A percentile compares a stretch with the other conserved stretches of the same genome.
These are phyloP conservation scores for Fraxinus velutina DNA, from an alignment of 305 asterid genomes.

Conservation along the genomic window DNA sequence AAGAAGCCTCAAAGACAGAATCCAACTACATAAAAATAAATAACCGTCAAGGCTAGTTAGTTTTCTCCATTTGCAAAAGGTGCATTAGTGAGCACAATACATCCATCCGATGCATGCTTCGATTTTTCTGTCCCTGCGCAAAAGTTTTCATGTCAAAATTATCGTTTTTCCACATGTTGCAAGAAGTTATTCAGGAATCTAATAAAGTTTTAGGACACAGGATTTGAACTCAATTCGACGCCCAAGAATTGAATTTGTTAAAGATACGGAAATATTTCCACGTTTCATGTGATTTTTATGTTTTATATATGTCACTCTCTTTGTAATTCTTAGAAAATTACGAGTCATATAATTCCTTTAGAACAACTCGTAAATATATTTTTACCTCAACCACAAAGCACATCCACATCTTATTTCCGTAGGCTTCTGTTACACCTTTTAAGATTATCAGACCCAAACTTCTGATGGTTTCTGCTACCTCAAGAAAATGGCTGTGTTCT, in stretches of 20 bases:
- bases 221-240: background rate
- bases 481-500: conserved; percentile 72
- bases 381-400: conserved; percentile 93
- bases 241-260: background rate
- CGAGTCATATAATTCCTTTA: background rate
- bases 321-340: background rate
- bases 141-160: background rate
- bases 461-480: conserved; percentile 75
- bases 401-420: conserved; percentile 67
- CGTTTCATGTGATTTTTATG: background rate
- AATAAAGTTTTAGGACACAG: background rate
- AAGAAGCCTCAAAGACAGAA: background rate
- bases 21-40: background rate
- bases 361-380: background rate
- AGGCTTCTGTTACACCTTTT: conserved; percentile 76
- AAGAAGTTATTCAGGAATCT: background rate
- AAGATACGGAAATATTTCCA: background rate
- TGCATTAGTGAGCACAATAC: conserved; percentile 86
- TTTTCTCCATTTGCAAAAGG: conserved; percentile 58
- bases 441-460: conserved; percentile 75
- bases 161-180: background rate
- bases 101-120: conserved; percentile 89
- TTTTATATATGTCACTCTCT: background rate
- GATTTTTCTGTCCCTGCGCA: conserved; percentile 52
- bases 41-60: conserved; percentile 8